Conservation (phyloP, 2,329 filamentous ascomycete genomes). For the Neopestalotiopsis clavispora region DNA sequence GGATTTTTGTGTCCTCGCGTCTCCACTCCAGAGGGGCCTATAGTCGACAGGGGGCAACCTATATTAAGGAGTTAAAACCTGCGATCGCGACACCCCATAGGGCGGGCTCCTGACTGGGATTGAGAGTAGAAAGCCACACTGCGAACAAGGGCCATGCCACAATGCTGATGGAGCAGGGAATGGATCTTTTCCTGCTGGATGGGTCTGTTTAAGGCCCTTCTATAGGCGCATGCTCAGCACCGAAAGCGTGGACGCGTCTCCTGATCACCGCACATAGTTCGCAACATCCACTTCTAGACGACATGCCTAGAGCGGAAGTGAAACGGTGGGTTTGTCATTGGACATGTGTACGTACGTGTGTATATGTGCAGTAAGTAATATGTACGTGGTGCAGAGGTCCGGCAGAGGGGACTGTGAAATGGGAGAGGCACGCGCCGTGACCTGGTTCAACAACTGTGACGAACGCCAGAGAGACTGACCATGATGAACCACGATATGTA, state of each 20-base stretch:
- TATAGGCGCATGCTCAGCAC: conserved; percentile 23
- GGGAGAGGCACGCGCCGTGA: neutral
- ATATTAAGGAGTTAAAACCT: conserved; percentile 37
- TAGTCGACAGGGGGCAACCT: conserved; percentile 37
- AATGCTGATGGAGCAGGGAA: conserved; percentile 36
- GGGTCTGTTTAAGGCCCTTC: conserved; percentile 17
- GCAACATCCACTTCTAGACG: conserved; percentile 6
- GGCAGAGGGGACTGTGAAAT: neutral
- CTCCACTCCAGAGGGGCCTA: conserved; percentile 40
- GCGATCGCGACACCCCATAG: conserved; percentile 39
- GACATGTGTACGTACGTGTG: neutral
- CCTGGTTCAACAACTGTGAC: neutral
- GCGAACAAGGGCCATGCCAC: conserved; percentile 30
- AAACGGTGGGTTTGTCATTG: neutral
- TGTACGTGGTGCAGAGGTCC: neutral
- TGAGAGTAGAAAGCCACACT: conserved; percentile 33
- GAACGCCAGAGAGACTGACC: neutral
- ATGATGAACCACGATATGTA: neutral
- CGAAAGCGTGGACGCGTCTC: conserved; percentile 23
- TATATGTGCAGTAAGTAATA: neutral
- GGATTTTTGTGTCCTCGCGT: conserved; percentile 27
- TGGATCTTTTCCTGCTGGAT: conserved; percentile 16
- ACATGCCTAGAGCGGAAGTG: conserved; percentile 18
- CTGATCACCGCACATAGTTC: conserved; percentile 18
- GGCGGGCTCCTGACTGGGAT: conserved; percentile 36